Evolutionary conservation across 2,329 filamentous ascomycete genomes (phyloP).

Genomic region (Sporothrix protearum): DNA sequence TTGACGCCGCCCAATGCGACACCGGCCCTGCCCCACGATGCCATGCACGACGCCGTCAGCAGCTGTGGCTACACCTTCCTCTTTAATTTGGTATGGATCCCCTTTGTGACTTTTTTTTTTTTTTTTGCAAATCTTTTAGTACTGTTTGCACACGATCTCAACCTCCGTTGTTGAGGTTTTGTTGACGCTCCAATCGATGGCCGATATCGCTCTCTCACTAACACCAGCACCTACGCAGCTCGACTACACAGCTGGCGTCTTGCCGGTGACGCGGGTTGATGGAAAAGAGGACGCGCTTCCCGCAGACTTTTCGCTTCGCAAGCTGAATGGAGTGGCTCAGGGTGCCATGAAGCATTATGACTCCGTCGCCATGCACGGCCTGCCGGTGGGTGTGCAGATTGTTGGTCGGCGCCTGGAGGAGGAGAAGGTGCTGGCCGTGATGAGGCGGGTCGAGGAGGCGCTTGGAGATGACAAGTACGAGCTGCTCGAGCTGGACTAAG

Average conservation of each 20-base stretch:
- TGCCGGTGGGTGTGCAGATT: conserved; percentile 83
- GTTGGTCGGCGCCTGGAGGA: conserved; percentile 77
- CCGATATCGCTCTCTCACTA: conserved; percentile 20
- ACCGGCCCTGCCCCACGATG: conserved; percentile 79
- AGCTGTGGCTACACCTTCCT: conserved; percentile 91
- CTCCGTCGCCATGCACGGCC: conserved; percentile 74
- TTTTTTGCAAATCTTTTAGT: neutral
- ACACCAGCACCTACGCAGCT: conserved; percentile 48
- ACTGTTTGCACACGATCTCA: conserved; percentile 6
- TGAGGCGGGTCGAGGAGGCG: conserved; percentile 74
- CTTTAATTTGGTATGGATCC: conserved; percentile 69
- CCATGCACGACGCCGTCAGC: conserved; percentile 79
- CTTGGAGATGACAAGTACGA: conserved; percentile 57
- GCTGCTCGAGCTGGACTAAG: conserved; percentile 48
- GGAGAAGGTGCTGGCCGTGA: conserved; percentile 79
- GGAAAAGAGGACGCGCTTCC: conserved; percentile 63
- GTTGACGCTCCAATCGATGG: neutral
- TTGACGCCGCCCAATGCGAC: conserved; percentile 85
- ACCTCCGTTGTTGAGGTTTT: neutral
- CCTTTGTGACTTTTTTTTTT: neutral
- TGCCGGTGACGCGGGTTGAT: conserved; percentile 85
- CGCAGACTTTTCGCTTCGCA: conserved; percentile 54
- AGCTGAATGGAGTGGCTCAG: conserved; percentile 72
- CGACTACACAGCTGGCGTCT: conserved; percentile 77
- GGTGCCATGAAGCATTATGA: conserved; percentile 88